Base-by-base conservation (phyloP, 2,329 filamentous ascomycete species). In the Teratosphaeria pseudoeucalypti region DNA sequence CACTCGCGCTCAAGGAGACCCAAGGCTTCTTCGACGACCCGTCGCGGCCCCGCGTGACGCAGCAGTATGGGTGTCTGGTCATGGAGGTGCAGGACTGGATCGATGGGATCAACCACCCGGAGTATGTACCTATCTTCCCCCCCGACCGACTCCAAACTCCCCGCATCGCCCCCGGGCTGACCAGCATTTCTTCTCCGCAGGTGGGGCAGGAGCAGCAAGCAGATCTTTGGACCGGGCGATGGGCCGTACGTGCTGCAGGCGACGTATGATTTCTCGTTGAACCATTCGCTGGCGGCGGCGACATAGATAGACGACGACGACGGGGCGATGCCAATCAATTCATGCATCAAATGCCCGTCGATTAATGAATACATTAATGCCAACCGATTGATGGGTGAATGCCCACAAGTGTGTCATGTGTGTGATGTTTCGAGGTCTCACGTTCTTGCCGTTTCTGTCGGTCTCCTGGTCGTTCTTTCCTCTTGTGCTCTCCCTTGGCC, bases 21-120 rank as follows among this genome's bases (percentile, higher is more conserved):
- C 88, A 91, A 72, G 88, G 88, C 16, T 75, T 87, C 3, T 74
- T 78, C 62, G 78, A 82, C 62, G 66, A 81, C 61, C 63, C 74
- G 1, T 74, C 76, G 34, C 82, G 85, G 66, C 82, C 84, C 3
- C 79, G 85, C 43, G 82, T 82, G 7, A 86, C 90, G 29, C 81
- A 83, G 59, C 73, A 92, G 77, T 89, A 91, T 70, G 91, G 90
- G 52, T 96, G 92, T 74, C 70, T 95, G 26, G 92, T 95, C 55
- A 82, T 96, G 73, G 92, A 96, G 77, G 89, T 94, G 12, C 84
- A 96, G 79, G 91, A 94, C 73, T 96, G 85, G 82, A 95, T 96
- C 69, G 91, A 95, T 72, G 90, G 81, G 16, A 94, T 96, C 75
- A 96, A 96, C 76, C 95, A 95, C 75, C 92, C 91, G 0, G 83